Conservation (phyloP, 768 basidiomycete genomes). For the Leccinum uliginosum region DNA sequence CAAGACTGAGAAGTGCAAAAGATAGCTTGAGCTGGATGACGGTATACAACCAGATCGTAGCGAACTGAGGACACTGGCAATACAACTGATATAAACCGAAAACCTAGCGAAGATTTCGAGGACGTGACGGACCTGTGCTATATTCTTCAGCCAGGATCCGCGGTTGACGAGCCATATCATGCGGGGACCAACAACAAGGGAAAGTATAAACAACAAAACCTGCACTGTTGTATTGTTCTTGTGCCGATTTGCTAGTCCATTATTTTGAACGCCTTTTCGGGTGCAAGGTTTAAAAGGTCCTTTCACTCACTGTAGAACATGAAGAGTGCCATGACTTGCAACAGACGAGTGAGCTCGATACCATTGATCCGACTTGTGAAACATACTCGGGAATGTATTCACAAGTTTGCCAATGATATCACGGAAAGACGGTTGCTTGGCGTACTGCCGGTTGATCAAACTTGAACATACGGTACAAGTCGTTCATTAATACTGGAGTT, state of each 20-base stretch:
- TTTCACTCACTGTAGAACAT: slow-evolving; percentile 36
- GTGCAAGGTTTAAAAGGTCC: not conserved
- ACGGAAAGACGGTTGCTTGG: slow-evolving; percentile 47
- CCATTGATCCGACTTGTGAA: not conserved
- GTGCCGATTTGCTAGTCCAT: slow-evolving; percentile 50
- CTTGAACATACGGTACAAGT: slow-evolving; percentile 35
- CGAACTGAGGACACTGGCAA: slow-evolving; percentile 66
- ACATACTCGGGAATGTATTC: slow-evolving; percentile 70
- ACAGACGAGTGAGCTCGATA: slow-evolving; percentile 1
- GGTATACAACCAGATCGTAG: slow-evolving; percentile 75
- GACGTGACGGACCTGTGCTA: slow-evolving; percentile 57
- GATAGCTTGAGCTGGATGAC: slow-evolving; percentile 66
- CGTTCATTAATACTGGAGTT: not conserved
- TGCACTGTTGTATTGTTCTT: slow-evolving; percentile 55
- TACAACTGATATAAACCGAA: slow-evolving; percentile 1
- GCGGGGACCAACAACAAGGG: slow-evolving; percentile 54
- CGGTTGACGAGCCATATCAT: slow-evolving; percentile 69
- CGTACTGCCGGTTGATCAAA: slow-evolving; percentile 76
- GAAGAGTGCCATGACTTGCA: slow-evolving; percentile 67
- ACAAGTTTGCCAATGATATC: slow-evolving; percentile 54
- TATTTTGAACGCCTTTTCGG: slow-evolving; percentile 1
- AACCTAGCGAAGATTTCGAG: not conserved
- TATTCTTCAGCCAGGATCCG: slow-evolving; percentile 66
- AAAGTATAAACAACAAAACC: slow-evolving; percentile 52
- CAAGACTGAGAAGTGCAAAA: slow-evolving; percentile 55